Conservation (phyloP, 2,329 filamentous ascomycete genomes). For the Bimuria novae-zelandiae region DNA sequence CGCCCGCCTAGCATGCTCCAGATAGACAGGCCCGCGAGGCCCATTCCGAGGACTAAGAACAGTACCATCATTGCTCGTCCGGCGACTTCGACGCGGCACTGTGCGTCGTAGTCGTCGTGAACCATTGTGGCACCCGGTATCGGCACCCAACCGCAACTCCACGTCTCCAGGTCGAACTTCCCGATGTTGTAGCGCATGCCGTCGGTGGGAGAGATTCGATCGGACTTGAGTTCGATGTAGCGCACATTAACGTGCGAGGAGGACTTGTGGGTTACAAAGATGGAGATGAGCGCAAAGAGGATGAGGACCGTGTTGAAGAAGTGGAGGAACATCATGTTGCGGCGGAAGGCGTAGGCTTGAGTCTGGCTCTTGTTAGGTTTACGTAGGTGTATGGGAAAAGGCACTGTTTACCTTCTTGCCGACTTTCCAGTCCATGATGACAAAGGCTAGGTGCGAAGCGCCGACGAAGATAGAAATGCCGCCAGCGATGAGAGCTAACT, state of each 20-base stretch:
- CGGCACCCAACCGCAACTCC: conserved; percentile 37
- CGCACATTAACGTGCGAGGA: conserved; percentile 33
- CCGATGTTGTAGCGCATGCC: conserved; percentile 38
- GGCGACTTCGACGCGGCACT: conserved; percentile 37
- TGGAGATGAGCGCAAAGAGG: conserved; percentile 37
- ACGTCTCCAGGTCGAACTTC: conserved; percentile 44
- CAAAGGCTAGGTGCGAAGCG: conserved; percentile 26
- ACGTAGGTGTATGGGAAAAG: neutral
- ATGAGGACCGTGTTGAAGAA: conserved; percentile 35
- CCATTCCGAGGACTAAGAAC: conserved; percentile 29
- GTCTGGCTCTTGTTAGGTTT: conserved; percentile 23
- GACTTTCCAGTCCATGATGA: conserved; percentile 31
- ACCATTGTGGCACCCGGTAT: conserved; percentile 30
- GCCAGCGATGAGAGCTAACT: conserved; percentile 31
- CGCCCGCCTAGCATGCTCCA: conserved; percentile 28
- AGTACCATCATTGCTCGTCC: conserved; percentile 37
- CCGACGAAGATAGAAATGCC: conserved; percentile 29
- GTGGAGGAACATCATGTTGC: conserved; percentile 41
- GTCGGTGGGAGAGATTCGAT: conserved; percentile 17
- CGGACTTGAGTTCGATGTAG: conserved; percentile 31
- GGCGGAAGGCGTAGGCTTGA: conserved; percentile 38
- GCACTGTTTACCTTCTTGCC: conserved; percentile 26
- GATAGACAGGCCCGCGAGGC: conserved; percentile 24
- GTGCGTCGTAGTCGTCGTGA: conserved; percentile 30
- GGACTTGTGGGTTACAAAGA: conserved; percentile 35